Evolutionary conservation across 768 basidiomycete genomes (phyloP), one percentile per base, ranked within the genome.

Genomic region (Strobilomyces dryophilus): DNA sequence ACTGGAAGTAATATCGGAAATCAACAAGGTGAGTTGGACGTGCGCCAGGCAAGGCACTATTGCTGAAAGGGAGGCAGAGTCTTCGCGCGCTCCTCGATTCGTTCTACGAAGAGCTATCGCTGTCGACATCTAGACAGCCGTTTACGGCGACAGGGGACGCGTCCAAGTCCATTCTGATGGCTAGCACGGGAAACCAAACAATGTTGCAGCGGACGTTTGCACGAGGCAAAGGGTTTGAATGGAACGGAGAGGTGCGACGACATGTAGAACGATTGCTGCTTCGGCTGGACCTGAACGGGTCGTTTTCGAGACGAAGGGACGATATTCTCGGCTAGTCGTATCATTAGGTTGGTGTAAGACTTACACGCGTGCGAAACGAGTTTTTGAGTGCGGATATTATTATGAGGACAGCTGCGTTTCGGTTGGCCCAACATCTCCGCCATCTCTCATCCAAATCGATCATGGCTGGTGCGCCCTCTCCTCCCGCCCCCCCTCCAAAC

Each of bases 231-330:
- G 76, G 74, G 7, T 61, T 74, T 45, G 85, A 85, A 53, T 79
- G 77, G 50, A 83, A 83, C 35, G 85, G 80, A 42, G 80, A 87
- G 49, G 86, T 87, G 49, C 77, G 87, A 39, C 76, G 91, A 57
- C 90, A 90, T 65, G 80, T 94, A 11, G 93, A 95, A 66, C 80
- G 91, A 21, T 66, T 95, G 51, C 67, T 95, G 39, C 74, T 95
- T 31, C 80, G 90, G 36, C 71, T 95, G 12, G 93, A 95, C 70
- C 89, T 93, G 66, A 93, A 92, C 60, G 89, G 85, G 12, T 80
- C 76, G 43, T 82, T 89, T 57, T 88, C 88, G 15, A 79, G 74
- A 31, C 74, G 76, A 12, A 68, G 71, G 37, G 46, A 49, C 1
- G 36, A 39, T 1, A 15, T 18, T 15, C 27, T 53, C 5, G 45